Base-by-base conservation (phyloP, 768 basidiomycete genomes). In the Chlorophyllum brunneum region DNA sequence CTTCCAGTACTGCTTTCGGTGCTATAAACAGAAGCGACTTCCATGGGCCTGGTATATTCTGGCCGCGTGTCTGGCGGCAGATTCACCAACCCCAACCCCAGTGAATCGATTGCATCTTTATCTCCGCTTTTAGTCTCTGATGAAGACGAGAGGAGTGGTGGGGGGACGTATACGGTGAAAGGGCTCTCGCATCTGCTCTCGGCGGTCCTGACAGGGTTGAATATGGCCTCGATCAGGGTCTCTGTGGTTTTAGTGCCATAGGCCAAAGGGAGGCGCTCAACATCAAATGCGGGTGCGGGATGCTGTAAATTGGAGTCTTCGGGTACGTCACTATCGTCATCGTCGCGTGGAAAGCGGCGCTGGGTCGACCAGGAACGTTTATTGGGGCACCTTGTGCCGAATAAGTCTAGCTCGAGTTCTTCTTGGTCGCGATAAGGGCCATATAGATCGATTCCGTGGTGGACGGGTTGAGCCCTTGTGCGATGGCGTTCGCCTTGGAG, bases 221-320 rank as follows among this genome's bases (percentile, higher is more conserved):
- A 92, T 22, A 92, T 64, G 4, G 86, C 82, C 50, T 92, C 89
- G 61, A 91, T 90, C 36, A 92, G 74, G 31, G 73, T 73, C 62
- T 88, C 87, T 0, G 88, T 90, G 11, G 81, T 80, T 45, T 78
- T 78, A 2, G 83, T 76, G 1, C 85, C 83, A 55, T 78, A 75
- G 3, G 79, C 77, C 15, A 68, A 62, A 1, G 82, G 81, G 5
- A 86, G 72, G 27, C 67, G 62, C n/a, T 66, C 62, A 5, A 72
- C 63, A 56, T 72, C 69, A 55, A 77, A 75, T 1, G 65, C 58
- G 3, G 58, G 42, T 22, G 47, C 15, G 24, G n/a, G n/a, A 10
- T 5, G 27, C 8, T 16, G 27, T 36, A 36, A n/a, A 16, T 11
- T 4, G 2, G 13, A 15, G 34, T 34, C 16, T 10, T 34, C 11